phyloP scores from a whole-genome alignment of 1,284 basidiomycete genomes.

The Wolfiporia cocos region DNA sequence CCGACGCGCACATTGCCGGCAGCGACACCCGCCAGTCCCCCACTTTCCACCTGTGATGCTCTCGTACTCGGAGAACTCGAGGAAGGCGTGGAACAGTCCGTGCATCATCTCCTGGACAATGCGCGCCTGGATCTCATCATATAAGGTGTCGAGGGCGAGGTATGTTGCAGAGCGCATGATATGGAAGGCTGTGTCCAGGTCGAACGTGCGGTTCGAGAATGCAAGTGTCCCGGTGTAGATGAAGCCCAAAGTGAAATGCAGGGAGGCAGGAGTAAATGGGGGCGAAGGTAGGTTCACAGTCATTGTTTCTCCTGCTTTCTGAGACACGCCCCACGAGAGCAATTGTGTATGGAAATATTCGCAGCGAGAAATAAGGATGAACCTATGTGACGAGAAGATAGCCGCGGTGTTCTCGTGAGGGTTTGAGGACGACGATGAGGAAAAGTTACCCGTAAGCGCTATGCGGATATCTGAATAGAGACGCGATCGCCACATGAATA shows the following conservation, averaged over 20 bases:
- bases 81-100: conserved; percentile 78
- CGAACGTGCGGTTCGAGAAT: conserved; percentile 90
- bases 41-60: conserved; percentile 63
- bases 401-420: conserved; percentile 68
- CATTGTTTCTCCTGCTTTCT: conserved; percentile 38
- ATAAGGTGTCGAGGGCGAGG: conserved; percentile 72
- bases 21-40: conserved; percentile 76
- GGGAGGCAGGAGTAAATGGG: conserved; percentile 90
- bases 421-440: no score
- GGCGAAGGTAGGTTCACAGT: conserved; percentile 79
- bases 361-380: conserved; percentile 86
- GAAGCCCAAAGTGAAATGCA: conserved; percentile 93
- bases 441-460: conserved; percentile 62
- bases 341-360: conserved; percentile 82
- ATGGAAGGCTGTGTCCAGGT: conserved; percentile 87
- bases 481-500: conserved; percentile 93
- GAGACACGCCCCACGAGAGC: conserved; percentile 44
- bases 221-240: conserved; percentile 92
- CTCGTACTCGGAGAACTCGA: conserved; percentile 73
- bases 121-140: conserved; percentile 75
- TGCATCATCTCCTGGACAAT: conserved; percentile 86
- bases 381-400: conserved; percentile 88
- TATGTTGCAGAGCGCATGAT: conserved; percentile 85
- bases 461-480: conserved; percentile 89
- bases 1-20: conserved; percentile 73